phyloP scores from a whole-genome alignment of 208 protist species.

The Leishmania amazonensis region DNA sequence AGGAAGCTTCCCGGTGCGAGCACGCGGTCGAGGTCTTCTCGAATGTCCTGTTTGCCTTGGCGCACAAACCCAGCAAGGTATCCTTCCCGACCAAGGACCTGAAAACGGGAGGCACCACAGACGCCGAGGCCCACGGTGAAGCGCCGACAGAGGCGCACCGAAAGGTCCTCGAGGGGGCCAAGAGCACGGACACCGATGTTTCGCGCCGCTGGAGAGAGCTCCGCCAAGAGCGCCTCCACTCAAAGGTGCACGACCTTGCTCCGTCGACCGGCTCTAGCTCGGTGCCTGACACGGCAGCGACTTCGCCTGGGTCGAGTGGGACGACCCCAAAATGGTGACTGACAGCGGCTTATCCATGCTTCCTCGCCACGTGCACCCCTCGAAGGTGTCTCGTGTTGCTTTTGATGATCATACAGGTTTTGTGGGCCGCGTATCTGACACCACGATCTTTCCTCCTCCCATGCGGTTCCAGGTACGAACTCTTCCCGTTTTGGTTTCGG shows the following conservation, averaged over 20 bases:
- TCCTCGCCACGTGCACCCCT: too few relatives aligned
- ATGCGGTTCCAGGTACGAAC: too few relatives aligned
- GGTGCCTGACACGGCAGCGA: neutral
- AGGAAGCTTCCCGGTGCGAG: slow-evolving; percentile 68
- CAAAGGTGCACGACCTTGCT: slow-evolving; percentile 52
- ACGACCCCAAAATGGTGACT: slow-evolving; percentile 62
- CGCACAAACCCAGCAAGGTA: slow-evolving; percentile 85
- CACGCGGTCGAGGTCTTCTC: slow-evolving; percentile 61
- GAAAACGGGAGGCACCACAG: slow-evolving; percentile 2
- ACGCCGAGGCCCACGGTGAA: slow-evolving; percentile 20
- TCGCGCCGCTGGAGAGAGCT: slow-evolving; percentile 54
- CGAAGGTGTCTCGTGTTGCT: too few relatives aligned
- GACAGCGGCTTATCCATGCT: neutral
- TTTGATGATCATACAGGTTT: too few relatives aligned
- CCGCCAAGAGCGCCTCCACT: slow-evolving; percentile 30
- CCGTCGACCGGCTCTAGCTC: slow-evolving; percentile 1
- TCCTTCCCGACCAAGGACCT: slow-evolving; percentile 34
- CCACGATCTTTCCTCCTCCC: too few relatives aligned
- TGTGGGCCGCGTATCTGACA: too few relatives aligned
- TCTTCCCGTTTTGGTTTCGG: too few relatives aligned
- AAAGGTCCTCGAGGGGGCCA: slow-evolving; percentile 48
- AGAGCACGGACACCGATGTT: slow-evolving; percentile 51
- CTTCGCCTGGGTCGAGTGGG: slow-evolving; percentile 23
- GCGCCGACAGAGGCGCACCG: slow-evolving; percentile 49
- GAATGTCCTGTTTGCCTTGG: slow-evolving; percentile 54